Percentiles rank a stretch among this genome's conserved stretches.
These are phyloP conservation scores for Boletus speciosus DNA, from an alignment of 768 basidiomycete genomes.

Conservation along the genomic window DNA sequence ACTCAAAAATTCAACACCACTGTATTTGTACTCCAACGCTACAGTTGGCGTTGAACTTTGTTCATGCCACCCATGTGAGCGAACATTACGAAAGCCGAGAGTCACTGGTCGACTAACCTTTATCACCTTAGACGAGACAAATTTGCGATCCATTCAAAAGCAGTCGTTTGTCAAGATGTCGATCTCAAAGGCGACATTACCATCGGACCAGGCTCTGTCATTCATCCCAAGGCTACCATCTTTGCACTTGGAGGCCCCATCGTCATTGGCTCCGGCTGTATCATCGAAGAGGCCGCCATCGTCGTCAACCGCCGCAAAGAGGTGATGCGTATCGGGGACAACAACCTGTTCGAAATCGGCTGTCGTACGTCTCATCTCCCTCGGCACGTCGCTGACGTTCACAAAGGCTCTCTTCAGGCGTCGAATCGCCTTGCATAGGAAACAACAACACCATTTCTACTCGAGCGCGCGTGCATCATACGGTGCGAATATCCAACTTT, in stretches of 20 bases:
- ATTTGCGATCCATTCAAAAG: slow-evolving; percentile 86
- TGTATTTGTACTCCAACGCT: too few relatives aligned
- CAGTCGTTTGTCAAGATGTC: slow-evolving; percentile 89
- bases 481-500: slow-evolving; percentile 71
- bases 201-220: slow-evolving; percentile 85
- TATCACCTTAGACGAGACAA: slow-evolving; percentile 67
- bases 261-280: slow-evolving; percentile 81
- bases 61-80: slow-evolving; percentile 32
- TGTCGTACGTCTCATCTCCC: slow-evolving; percentile 59
- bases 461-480: slow-evolving; percentile 78
- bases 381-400: neutral
- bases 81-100: neutral
- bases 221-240: slow-evolving; percentile 93
- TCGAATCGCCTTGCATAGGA: slow-evolving; percentile 84
- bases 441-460: slow-evolving; percentile 85
- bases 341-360: slow-evolving; percentile 92
- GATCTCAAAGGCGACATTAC: slow-evolving; percentile 94
- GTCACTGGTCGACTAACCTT: neutral
- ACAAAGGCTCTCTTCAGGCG: slow-evolving; percentile 45
- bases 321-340: slow-evolving; percentile 89
- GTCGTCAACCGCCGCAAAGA: slow-evolving; percentile 89
- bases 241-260: slow-evolving; percentile 91
- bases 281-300: slow-evolving; percentile 88
- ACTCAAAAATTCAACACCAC: too few relatives aligned
- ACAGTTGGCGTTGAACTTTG: neutral